Conservation (phyloP, 768 basidiomycete genomes). For the Leucocoprinus birnbaumii region DNA sequence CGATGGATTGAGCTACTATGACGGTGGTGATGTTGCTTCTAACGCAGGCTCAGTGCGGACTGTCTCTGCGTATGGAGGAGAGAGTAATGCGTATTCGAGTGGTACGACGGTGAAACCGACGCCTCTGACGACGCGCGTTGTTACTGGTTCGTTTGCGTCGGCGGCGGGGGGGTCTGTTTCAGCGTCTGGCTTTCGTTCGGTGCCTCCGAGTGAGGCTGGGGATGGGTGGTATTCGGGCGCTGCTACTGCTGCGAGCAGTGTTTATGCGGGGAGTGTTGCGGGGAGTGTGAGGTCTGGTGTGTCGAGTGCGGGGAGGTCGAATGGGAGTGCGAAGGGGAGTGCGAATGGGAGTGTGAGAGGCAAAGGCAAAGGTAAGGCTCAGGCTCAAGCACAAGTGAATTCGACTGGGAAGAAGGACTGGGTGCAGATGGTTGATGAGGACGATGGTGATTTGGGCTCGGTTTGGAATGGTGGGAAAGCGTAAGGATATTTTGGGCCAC, state of each 20-base stretch:
- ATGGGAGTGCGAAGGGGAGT: not conserved
- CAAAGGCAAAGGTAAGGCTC: not conserved
- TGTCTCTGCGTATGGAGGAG: not conserved
- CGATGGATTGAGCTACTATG: too few species aligned
- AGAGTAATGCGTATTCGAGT: not conserved
- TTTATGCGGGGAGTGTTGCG: too few species aligned
- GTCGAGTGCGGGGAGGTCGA: not conserved
- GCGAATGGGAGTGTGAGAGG: not conserved
- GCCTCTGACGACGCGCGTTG: not conserved
- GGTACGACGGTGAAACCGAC: not conserved
- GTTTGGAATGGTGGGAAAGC: too few species aligned
- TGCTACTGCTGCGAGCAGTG: not conserved
- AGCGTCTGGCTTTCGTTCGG: not conserved
- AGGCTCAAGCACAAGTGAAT: not conserved
- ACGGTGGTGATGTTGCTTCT: not conserved
- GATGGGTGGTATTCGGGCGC: not conserved
- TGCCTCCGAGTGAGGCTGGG: not conserved
- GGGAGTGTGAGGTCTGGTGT: too few species aligned
- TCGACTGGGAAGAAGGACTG: not conserved
- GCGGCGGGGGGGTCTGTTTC: not conserved
- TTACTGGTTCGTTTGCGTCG: not conserved
- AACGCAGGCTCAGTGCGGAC: not conserved
- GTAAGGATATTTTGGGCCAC: too few species aligned
- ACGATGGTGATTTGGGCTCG: constrained; percentile 8
- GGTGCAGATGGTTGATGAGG: constrained; percentile 9